These are phyloP conservation scores for Globisporangium takayamanum DNA, from an alignment of 352 stramenopile genomes.

Conservation along the genomic window DNA sequence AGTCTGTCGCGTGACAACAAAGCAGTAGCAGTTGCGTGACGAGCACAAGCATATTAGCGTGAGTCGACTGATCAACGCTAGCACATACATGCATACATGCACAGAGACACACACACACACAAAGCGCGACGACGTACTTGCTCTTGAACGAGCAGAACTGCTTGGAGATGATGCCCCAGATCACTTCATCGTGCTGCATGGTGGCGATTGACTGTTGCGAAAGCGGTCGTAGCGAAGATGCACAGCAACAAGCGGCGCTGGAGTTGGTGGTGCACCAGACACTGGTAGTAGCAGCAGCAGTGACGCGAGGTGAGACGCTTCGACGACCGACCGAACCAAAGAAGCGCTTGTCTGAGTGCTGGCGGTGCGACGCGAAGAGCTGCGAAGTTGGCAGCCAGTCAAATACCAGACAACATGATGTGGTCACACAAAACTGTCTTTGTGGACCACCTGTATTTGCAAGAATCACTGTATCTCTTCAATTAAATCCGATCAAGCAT, in stretches of 20 bases:
- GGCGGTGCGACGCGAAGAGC: conserved; percentile 2
- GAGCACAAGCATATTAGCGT: neutral
- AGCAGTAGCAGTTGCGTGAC: neutral
- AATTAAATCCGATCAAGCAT: no score
- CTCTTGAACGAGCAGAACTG: conserved; percentile 99
- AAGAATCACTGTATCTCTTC: no score
- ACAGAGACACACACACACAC: neutral
- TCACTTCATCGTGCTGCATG: conserved; percentile 98
- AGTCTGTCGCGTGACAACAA: conserved; percentile 11
- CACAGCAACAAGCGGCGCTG: neutral
- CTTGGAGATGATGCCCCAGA: conserved; percentile 98
- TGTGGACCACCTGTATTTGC: no score
- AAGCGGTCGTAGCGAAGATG: neutral
- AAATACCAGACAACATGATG: neutral
- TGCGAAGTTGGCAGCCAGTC: conserved; percentile 13
- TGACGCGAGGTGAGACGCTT: no score
- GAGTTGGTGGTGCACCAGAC: neutral
- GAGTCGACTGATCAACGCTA: neutral
- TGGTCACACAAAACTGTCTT: no score
- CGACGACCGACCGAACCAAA: neutral
- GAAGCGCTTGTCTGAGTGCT: conserved; percentile 4
- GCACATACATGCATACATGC: neutral
- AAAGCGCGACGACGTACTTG: conserved; percentile 50
- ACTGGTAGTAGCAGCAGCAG: neutral
- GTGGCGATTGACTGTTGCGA: conserved; percentile 5